These are phyloP conservation scores for Euphorbia schlechtendalii DNA, from an alignment of 441 rosid species.

Conservation along the genomic window DNA sequence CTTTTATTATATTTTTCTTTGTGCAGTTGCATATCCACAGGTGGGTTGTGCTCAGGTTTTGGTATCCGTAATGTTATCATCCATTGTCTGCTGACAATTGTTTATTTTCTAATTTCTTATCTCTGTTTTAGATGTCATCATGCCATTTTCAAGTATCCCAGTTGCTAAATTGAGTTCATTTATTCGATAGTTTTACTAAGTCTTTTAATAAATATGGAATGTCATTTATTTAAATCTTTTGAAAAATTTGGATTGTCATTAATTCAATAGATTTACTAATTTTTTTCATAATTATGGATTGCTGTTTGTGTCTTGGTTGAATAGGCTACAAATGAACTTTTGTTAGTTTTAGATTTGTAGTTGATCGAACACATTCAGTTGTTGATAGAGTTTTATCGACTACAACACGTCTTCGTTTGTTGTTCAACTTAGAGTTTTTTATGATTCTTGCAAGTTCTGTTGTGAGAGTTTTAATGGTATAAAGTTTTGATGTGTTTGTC, in stretches of 20 bases:
- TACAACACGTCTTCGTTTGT: not conserved
- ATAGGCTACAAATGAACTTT: not conserved
- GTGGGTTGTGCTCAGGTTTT: slow-evolving; percentile 42
- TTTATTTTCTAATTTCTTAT: not conserved
- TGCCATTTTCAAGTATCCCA: not conserved
- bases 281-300: not conserved
- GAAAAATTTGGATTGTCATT: too few relatives aligned
- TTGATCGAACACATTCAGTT: not conserved
- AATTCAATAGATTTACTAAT: too few relatives aligned
- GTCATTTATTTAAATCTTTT: too few relatives aligned
- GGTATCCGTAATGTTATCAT: slow-evolving; percentile 2
- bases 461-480: not conserved
- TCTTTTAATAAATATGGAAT: too few relatives aligned
- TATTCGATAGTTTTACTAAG: not conserved
- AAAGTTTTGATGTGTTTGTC: not conserved
- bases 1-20: slow-evolving; percentile 24
- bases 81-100: not conserved
- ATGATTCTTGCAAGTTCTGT: not conserved
- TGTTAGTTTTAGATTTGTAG: not conserved
- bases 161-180: not conserved
- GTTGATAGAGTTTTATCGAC: not conserved
- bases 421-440: not conserved
- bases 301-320: not conserved
- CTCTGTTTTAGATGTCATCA: not conserved
- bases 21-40: slow-evolving; percentile 90